A percentile compares a stretch with the other conserved stretches of the same genome.
These are phyloP conservation scores for Pythium phragmiticola DNA, from an alignment of 352 stramenopile genomes.

Conservation along the genomic window DNA sequence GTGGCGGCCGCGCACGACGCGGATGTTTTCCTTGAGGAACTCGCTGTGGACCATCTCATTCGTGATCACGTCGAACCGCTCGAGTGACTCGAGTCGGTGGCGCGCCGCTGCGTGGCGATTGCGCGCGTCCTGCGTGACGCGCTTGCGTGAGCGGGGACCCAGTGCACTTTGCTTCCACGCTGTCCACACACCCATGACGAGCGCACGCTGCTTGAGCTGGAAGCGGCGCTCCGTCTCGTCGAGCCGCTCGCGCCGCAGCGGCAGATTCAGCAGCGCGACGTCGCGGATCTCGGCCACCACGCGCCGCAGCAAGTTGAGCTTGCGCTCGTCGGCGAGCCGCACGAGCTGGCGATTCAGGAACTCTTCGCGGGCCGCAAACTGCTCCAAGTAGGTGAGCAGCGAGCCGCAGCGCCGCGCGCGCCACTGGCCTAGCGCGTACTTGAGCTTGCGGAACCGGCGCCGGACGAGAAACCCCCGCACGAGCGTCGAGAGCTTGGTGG, in stretches of 20 bases:
- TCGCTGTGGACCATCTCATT: slow-evolving; percentile 78
- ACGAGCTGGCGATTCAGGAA: slow-evolving; percentile 58
- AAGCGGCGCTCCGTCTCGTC: slow-evolving; percentile 62
- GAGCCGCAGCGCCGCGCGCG: slow-evolving; percentile 36
- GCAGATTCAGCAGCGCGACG: slow-evolving; percentile 67
- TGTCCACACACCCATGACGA: slow-evolving; percentile 37
- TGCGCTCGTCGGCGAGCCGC: slow-evolving; percentile 41
- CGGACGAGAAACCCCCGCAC: slow-evolving; percentile 51
- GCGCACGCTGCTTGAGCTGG: slow-evolving; percentile 37
- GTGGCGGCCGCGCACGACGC: slow-evolving; percentile 39
- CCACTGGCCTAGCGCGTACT: slow-evolving; percentile 50
- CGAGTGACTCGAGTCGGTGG: slow-evolving; percentile 52
- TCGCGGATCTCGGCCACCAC: slow-evolving; percentile 68
- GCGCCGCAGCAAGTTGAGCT: slow-evolving; percentile 36
- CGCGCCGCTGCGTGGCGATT: slow-evolving; percentile 45
- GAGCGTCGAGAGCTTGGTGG: slow-evolving; percentile 62
- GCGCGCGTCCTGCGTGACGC: slow-evolving; percentile 39
- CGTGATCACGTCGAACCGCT: slow-evolving; percentile 70
- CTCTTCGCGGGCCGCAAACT: slow-evolving; percentile 64
- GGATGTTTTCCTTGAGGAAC: slow-evolving; percentile 78
- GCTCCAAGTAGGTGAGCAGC: slow-evolving; percentile 53
- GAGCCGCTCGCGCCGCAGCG: slow-evolving; percentile 42
- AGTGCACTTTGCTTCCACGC: slow-evolving; percentile 59
- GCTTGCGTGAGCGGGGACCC: slow-evolving; percentile 60
- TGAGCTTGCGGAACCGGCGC: slow-evolving; percentile 42